Percentiles rank a stretch among this genome's conserved stretches.
Evolutionary conservation across 805 yeast genomes (phyloP).

Genomic region (Sungouiozyma intestinalis): DNA sequence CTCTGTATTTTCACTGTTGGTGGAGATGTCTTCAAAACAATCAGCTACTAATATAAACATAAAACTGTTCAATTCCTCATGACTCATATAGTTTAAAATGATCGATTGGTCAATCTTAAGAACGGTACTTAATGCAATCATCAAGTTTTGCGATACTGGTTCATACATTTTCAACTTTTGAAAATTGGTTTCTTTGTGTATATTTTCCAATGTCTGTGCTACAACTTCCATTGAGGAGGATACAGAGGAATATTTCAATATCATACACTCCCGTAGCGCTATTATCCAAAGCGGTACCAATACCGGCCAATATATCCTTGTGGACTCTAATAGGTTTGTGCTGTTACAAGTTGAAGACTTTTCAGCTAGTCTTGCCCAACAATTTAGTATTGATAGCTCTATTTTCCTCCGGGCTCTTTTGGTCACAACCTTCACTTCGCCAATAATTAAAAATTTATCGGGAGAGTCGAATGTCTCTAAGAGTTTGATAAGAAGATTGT

Average conservation of each 20-base stretch:
- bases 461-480: slow-evolving; percentile 42
- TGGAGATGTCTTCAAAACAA: slow-evolving; percentile 65
- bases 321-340: slow-evolving; percentile 37
- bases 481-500: slow-evolving; percentile 54
- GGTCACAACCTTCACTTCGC: slow-evolving; percentile 42
- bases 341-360: slow-evolving; percentile 19
- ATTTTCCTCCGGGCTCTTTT: slow-evolving; percentile 40
- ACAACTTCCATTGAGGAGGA: slow-evolving; percentile 2
- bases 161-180: slow-evolving; percentile 29
- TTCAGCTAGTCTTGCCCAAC: slow-evolving; percentile 59
- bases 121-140: slow-evolving; percentile 62
- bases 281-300: slow-evolving; percentile 75
- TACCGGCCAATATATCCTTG: slow-evolving; percentile 45
- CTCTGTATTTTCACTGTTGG: slow-evolving; percentile 21
- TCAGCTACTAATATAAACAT: slow-evolving; percentile 75
- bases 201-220: slow-evolving; percentile 20
- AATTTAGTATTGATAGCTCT: slow-evolving; percentile 50
- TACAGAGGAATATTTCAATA: slow-evolving; percentile 33
- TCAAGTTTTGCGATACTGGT: slow-evolving; percentile 62
- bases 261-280: slow-evolving; percentile 62
- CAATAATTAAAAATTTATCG: slow-evolving; percentile 36
- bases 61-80: slow-evolving; percentile 50
- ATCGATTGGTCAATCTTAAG: slow-evolving; percentile 40
- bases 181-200: slow-evolving; percentile 7
- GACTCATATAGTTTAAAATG: slow-evolving; percentile 37